Evolutionary conservation across 139 green algal genomes (phyloP).

Genomic region (Picochlorum sp.): DNA sequence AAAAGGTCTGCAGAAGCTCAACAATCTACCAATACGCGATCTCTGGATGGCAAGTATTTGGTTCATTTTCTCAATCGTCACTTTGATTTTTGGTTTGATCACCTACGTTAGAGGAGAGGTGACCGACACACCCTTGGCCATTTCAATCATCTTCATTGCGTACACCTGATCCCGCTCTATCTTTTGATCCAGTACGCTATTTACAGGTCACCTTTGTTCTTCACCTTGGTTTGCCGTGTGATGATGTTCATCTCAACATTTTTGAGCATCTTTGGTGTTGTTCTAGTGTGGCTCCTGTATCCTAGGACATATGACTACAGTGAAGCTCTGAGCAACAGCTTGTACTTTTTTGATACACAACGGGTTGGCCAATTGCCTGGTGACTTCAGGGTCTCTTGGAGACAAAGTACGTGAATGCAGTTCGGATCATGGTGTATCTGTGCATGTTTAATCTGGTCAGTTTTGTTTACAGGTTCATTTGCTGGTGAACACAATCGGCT

Average conservation of each 20-base stretch:
- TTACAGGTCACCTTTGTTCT: constrained; percentile 15
- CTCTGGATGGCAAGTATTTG: constrained; percentile 27
- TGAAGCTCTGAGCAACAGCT: constrained; percentile 9
- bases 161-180: constrained; percentile 44
- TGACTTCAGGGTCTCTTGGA: constrained; percentile 37
- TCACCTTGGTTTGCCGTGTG: constrained; percentile 23
- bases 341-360: constrained; percentile 40
- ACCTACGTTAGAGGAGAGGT: constrained; percentile 23
- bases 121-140: constrained; percentile 25
- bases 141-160: constrained; percentile 41
- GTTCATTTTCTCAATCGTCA: constrained; percentile 15
- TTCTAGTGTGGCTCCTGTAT: constrained; percentile 48
- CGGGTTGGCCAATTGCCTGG: constrained; percentile 36
- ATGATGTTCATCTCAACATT: constrained; percentile 22
- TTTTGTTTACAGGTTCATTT: constrained; percentile 11
- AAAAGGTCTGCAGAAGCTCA: constrained; percentile 34
- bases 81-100: constrained; percentile 35
- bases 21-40: constrained; percentile 26
- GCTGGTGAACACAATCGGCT: not conserved
- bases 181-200: constrained; percentile 39
- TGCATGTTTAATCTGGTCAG: constrained; percentile 3
- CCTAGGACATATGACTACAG: constrained; percentile 39
- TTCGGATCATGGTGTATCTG: not conserved
- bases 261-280: constrained; percentile 22
- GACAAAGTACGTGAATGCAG: constrained; percentile 20